A percentile compares a stretch with the other conserved stretches of the same genome.
Evolutionary conservation across 768 basidiomycete species (phyloP).

Genomic region (Xanthoconium stramineum): DNA sequence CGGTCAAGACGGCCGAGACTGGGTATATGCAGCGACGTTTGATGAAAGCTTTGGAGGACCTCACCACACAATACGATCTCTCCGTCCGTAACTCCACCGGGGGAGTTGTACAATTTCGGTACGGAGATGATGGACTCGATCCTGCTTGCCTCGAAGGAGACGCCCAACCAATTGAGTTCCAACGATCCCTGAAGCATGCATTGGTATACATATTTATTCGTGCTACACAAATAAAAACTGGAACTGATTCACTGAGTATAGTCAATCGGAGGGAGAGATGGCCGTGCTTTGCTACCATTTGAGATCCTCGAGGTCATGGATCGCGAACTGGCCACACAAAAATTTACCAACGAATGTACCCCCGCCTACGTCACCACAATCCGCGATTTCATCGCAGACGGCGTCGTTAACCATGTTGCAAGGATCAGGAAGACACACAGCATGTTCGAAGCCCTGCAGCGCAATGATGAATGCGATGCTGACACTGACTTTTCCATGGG

Average conservation of each 20-base stretch:
- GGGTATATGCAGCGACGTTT: constrained; percentile 99
- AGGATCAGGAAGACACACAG: constrained; percentile 66
- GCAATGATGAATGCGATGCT: constrained; percentile 72
- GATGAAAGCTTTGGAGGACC: constrained; percentile 98
- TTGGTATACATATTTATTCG: constrained; percentile 42
- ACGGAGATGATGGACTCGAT: constrained; percentile 96
- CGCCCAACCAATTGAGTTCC: constrained; percentile 87
- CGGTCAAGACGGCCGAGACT: constrained; percentile 99
- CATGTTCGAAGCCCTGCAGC: constrained; percentile 80
- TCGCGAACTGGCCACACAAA: constrained; percentile 50
- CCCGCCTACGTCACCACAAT: constrained; percentile 66
- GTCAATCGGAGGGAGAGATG: constrained; percentile 60
- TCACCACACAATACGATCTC: constrained; percentile 93
- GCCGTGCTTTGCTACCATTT: constrained; percentile 75
- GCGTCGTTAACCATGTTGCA: constrained; percentile 65
- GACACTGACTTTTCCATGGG: constrained; percentile 74
- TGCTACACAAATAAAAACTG: background rate
- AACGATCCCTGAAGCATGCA: constrained; percentile 84
- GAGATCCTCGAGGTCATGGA: constrained; percentile 78
- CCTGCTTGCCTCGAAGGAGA: constrained; percentile 96
- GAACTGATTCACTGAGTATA: constrained; percentile 27
- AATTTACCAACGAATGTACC: constrained; percentile 70
- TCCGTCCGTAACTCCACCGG: constrained; percentile 94
- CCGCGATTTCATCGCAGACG: constrained; percentile 64
- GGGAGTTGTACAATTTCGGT: constrained; percentile 94